A percentile compares a stretch with the other conserved stretches of the same genome.
phyloP scores from a whole-genome alignment of 768 basidiomycete species.

The Mycena epipterygia region DNA sequence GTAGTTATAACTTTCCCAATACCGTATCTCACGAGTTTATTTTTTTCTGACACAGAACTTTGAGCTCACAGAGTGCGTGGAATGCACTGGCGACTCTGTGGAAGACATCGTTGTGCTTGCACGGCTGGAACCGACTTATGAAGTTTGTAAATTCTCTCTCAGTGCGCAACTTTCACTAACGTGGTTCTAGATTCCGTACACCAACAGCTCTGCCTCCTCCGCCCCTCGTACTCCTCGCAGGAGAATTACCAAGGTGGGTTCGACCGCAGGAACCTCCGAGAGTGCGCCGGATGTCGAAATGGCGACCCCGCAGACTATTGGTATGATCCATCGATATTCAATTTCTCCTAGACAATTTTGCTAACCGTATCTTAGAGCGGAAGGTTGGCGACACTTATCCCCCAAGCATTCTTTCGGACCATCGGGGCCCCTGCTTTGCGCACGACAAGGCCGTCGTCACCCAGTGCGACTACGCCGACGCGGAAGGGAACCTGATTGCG shows the following conservation, averaged over 20 bases:
- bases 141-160: background rate
- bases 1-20: background rate
- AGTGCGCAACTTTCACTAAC: background rate
- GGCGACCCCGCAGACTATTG: too few species aligned
- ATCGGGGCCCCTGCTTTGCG: background rate
- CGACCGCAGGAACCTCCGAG: background rate
- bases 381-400: slow-evolving; percentile 7
- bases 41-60: background rate
- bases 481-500: background rate
- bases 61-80: background rate
- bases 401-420: background rate
- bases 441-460: slow-evolving; percentile 1
- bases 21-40: background rate
- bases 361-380: background rate
- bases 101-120: background rate
- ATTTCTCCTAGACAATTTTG: background rate
- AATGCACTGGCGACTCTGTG: background rate
- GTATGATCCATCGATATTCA: background rate
- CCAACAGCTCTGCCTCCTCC: background rate
- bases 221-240: background rate
- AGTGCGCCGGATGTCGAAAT: background rate
- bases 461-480: background rate
- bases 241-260: background rate
- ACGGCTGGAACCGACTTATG: background rate
- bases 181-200: background rate